Percentiles rank a stretch among this genome's conserved stretches.
phyloP scores from a whole-genome alignment of 352 stramenopile species.

The Plasmopara halstedii region DNA sequence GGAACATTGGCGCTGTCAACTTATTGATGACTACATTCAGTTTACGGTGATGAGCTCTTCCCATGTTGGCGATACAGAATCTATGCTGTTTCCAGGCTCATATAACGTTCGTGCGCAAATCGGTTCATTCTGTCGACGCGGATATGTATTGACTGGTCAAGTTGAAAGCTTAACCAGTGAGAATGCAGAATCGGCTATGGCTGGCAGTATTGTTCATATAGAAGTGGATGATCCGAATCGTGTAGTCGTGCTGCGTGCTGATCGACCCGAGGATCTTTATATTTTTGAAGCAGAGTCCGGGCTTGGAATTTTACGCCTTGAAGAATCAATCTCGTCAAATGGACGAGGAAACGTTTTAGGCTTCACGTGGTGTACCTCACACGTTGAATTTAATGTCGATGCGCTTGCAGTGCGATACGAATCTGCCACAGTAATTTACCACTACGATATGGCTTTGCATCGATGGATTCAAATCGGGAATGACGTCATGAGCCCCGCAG shows the following conservation, averaged over 20 bases:
- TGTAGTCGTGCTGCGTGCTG: slow-evolving; percentile 51
- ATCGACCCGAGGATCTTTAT: slow-evolving; percentile 40
- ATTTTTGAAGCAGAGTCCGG: slow-evolving; percentile 79
- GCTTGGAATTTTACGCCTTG: slow-evolving; percentile 62
- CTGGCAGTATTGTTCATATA: slow-evolving; percentile 49
- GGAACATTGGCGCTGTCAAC: slow-evolving; percentile 72
- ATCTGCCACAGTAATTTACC: slow-evolving; percentile 63
- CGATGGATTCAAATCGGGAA: slow-evolving; percentile 54
- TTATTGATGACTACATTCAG: slow-evolving; percentile 36
- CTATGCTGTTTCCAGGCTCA: slow-evolving; percentile 3
- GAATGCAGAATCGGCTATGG: not conserved
- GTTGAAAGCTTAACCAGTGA: slow-evolving; percentile 6
- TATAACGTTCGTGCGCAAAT: slow-evolving; percentile 1
- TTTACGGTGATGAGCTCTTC: slow-evolving; percentile 73
- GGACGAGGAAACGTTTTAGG: slow-evolving; percentile 50
- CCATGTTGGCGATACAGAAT: slow-evolving; percentile 4
- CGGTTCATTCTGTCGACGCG: slow-evolving; percentile 27
- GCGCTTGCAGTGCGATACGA: slow-evolving; percentile 66
- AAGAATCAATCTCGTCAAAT: slow-evolving; percentile 54
- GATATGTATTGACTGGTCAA: slow-evolving; percentile 20
- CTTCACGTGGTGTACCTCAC: slow-evolving; percentile 73
- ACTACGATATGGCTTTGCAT: slow-evolving; percentile 61
- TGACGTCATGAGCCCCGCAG: slow-evolving; percentile 40
- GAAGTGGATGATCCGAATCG: slow-evolving; percentile 83
- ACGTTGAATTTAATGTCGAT: slow-evolving; percentile 83